Evolutionary conservation across 2,329 filamentous ascomycete genomes (phyloP).

Genomic region (Fusarium coffeatum): DNA sequence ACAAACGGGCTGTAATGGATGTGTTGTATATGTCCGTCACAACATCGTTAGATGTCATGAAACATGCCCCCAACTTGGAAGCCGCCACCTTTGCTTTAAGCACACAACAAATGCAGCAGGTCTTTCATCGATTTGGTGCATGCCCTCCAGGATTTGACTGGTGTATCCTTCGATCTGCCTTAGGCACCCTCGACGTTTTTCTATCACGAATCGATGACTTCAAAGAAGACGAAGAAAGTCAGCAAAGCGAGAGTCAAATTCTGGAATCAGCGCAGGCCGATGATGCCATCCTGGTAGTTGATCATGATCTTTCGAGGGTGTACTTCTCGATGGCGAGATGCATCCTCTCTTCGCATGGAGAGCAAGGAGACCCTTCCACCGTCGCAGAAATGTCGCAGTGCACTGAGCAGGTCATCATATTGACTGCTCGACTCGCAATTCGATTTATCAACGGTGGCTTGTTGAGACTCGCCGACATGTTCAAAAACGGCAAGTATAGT

Average conservation of each 20-base stretch:
- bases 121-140: conserved; percentile 62
- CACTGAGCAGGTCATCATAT: conserved; percentile 57
- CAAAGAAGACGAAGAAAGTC: conserved; percentile 53
- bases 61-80: conserved; percentile 58
- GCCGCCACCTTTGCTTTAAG: conserved; percentile 63
- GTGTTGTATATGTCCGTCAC: conserved; percentile 61
- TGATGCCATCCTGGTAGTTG: conserved; percentile 60
- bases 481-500: conserved; percentile 60
- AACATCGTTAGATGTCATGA: conserved; percentile 64
- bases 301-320: conserved; percentile 59
- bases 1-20: conserved; percentile 65
- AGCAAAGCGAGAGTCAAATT: conserved; percentile 53
- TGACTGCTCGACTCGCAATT: conserved; percentile 61
- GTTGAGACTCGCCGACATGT: conserved; percentile 58
- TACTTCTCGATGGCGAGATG: conserved; percentile 62
- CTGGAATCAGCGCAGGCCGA: conserved; percentile 57
- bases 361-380: conserved; percentile 20
- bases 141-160: conserved; percentile 60
- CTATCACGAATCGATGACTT: conserved; percentile 59
- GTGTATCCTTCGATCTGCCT: conserved; percentile 57
- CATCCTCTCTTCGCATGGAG: conserved; percentile 47
- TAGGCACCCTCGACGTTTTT: conserved; percentile 62
- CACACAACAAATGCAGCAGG: conserved; percentile 61
- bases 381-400: conserved; percentile 49
- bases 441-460: conserved; percentile 60